These are phyloP conservation scores for Suillus subluteus DNA, from an alignment of 768 basidiomycete genomes.

Conservation along the genomic window DNA sequence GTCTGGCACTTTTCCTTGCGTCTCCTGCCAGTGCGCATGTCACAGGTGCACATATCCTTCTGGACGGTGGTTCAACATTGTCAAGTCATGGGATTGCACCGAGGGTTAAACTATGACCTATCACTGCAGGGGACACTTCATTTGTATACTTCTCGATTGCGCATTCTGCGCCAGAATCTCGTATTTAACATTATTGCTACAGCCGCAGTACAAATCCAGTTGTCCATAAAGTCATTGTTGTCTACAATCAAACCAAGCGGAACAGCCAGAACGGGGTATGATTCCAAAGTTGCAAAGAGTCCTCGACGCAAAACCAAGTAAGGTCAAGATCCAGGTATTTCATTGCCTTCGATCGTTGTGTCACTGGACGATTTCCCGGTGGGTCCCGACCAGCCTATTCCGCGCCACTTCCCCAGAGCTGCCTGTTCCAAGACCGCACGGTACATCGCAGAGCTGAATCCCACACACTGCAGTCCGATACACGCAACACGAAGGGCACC, in stretches of 20 bases:
- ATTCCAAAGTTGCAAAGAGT: slow-evolving; percentile 1
- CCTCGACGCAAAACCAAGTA: not conserved
- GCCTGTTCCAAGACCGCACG: slow-evolving; percentile 68
- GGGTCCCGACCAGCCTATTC: not conserved
- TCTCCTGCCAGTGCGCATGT: slow-evolving; percentile 76
- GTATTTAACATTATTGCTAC: slow-evolving; percentile 1
- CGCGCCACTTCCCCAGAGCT: slow-evolving; percentile 30
- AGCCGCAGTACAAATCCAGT: not conserved
- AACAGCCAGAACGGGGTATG: slow-evolving; percentile 4
- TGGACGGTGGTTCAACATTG: slow-evolving; percentile 65
- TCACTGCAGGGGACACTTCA: too few relatives aligned
- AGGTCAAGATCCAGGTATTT: not conserved
- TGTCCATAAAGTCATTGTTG: not conserved
- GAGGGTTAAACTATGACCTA: slow-evolving; percentile 25
- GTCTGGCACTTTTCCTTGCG: slow-evolving; percentile 67
- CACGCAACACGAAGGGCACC: slow-evolving; percentile 78
- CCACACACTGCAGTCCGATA: slow-evolving; percentile 74
- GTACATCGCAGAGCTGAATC: slow-evolving; percentile 73
- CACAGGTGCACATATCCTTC: slow-evolving; percentile 70
- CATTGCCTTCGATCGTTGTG: slow-evolving; percentile 1
- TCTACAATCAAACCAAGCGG: not conserved
- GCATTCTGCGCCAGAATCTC: not conserved
- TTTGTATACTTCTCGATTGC: not conserved
- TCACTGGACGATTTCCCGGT: not conserved
- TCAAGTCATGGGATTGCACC: slow-evolving; percentile 27